Conservation (phyloP, 805 yeast genomes). For the Huiozyma sinensis region DNA sequence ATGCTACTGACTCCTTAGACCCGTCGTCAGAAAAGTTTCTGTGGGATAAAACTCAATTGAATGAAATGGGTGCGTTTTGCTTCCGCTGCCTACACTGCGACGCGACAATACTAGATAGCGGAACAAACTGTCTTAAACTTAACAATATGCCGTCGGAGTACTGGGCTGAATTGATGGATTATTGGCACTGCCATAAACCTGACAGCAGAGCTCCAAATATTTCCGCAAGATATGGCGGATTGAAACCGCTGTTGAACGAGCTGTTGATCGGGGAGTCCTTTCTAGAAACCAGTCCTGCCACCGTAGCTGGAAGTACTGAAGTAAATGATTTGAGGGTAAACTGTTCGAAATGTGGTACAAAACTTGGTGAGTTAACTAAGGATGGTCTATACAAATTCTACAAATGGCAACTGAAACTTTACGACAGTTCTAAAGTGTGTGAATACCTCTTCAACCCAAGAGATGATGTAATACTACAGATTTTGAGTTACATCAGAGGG, state of each 20-base stretch:
- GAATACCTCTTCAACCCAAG: conserved; percentile 9
- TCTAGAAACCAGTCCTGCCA: conserved; percentile 8
- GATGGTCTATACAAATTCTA: conserved; percentile 14
- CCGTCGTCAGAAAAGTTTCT: conserved; percentile 4
- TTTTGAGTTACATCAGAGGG: conserved; percentile 13
- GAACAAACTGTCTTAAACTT: conserved; percentile 10
- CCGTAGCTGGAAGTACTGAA: conserved; percentile 5
- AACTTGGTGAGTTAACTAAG: conserved; percentile 13
- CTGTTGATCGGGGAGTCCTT: conserved; percentile 21
- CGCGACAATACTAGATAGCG: background rate
- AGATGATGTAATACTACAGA: conserved; percentile 14
- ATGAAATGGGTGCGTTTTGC: background rate
- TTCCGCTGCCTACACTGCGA: conserved; percentile 1
- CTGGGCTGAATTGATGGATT: conserved; percentile 94
- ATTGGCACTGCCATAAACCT: conserved; percentile 95
- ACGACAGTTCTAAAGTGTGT: background rate
- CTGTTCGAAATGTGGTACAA: conserved; percentile 13
- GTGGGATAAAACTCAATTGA: conserved; percentile 2
- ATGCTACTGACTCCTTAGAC: background rate
- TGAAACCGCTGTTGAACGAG: conserved; percentile 19
- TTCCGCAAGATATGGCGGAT: conserved; percentile 9
- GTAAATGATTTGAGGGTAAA: background rate
- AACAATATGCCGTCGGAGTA: conserved; percentile 77
- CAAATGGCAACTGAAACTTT: conserved; percentile 20
- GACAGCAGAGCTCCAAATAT: conserved; percentile 11